These are phyloP conservation scores for Massariosphaeria phaeospora DNA, from an alignment of 495 filamentous ascomycete genomes.

Conservation along the genomic window DNA sequence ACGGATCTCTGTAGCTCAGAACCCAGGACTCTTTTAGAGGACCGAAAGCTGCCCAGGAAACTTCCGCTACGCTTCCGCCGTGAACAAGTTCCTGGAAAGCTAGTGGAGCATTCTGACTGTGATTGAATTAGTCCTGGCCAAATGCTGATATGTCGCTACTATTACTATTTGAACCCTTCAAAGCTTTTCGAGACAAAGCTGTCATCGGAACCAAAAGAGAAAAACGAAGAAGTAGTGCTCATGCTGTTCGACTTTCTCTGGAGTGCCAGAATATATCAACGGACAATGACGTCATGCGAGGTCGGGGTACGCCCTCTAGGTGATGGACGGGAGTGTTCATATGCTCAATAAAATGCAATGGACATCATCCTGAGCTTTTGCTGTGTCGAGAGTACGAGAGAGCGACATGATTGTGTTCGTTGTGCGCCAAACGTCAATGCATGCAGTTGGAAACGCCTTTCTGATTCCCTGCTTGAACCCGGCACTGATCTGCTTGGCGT, in stretches of 20 bases:
- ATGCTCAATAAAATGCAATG: no score
- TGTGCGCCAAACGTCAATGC: no score
- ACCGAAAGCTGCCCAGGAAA: constrained; percentile 25
- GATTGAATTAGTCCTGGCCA: not conserved
- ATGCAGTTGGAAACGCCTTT: no score
- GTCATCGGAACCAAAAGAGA: constrained; percentile 28
- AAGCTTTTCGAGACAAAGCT: constrained; percentile 21
- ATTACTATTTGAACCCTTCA: constrained; percentile 25
- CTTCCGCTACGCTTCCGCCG: constrained; percentile 10
- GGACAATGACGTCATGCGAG: constrained; percentile 6
- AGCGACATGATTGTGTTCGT: no score
- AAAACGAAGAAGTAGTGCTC: constrained; percentile 24
- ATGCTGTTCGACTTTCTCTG: no score
- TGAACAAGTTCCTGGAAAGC: constrained; percentile 13
- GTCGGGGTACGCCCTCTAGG: not conserved
- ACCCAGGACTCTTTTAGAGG: constrained; percentile 28
- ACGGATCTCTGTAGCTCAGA: constrained; percentile 13
- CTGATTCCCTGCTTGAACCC: no score
- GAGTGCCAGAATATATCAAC: not conserved
- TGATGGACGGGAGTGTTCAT: not conserved
- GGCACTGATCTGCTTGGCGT: no score
- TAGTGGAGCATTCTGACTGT: constrained; percentile 20
- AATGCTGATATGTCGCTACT: not conserved
- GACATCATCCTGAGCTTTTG: no score
- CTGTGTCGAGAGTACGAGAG: no score